phyloP scores from a whole-genome alignment of 306 rosid species.

The Lathyrus oleraceus region DNA sequence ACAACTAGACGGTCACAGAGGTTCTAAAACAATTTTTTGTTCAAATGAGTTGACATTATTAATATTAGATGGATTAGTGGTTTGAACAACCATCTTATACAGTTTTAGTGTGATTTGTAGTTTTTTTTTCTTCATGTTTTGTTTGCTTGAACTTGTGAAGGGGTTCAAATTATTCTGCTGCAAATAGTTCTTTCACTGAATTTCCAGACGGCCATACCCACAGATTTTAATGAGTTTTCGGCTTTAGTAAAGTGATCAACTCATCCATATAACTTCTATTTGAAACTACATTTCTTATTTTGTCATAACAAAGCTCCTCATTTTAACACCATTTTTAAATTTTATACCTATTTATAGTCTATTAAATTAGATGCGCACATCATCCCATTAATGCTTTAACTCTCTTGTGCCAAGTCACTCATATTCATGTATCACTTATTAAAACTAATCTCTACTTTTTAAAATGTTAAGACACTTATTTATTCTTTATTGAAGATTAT shows the following conservation, averaged over 20 bases:
- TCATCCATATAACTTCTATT: too few relatives aligned
- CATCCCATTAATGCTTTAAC: too few relatives aligned
- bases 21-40: conserved; percentile 30
- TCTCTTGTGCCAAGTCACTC: too few relatives aligned
- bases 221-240: neutral
- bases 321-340: too few relatives aligned
- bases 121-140: conserved; percentile 18
- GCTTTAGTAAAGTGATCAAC: neutral
- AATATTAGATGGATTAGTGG: neutral
- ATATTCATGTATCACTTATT: too few relatives aligned
- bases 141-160: conserved; percentile 2
- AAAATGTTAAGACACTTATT: too few relatives aligned
- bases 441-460: too few relatives aligned
- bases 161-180: neutral
- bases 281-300: too few relatives aligned
- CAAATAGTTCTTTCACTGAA: neutral
- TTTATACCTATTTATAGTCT: too few relatives aligned
- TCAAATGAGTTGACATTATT: conserved; percentile 20
- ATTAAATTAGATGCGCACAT: too few relatives aligned
- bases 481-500: too few relatives aligned
- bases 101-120: neutral
- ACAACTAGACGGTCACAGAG: neutral
- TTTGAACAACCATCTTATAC: conserved; percentile 8
- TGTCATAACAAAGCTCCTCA: too few relatives aligned
- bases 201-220: neutral